Percentiles rank a stretch among this genome's conserved stretches.
Conservation (phyloP, 257 asterid species). For the Gentiana straminea region DNA sequence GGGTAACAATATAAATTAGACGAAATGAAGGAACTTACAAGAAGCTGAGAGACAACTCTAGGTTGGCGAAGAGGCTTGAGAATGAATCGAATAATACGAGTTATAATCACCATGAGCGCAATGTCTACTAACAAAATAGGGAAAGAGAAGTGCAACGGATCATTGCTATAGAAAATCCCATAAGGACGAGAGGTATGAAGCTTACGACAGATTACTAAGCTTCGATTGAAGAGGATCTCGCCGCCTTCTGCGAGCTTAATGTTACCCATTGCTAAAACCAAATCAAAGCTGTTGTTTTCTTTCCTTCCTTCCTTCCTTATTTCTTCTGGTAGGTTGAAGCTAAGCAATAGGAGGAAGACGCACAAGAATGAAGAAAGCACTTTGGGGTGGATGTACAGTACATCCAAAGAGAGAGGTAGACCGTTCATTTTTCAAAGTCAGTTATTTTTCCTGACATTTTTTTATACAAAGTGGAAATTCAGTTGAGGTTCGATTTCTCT, state of each 20-base stretch:
- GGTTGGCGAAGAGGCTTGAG: constrained; percentile 81
- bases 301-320: not conserved
- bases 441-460: constrained; percentile 6
- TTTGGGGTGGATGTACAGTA: constrained; percentile 3
- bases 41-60: constrained; percentile 44
- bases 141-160: constrained; percentile 46
- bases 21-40: constrained; percentile 37
- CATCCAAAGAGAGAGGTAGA: not conserved
- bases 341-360: not conserved
- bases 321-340: not conserved
- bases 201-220: constrained; percentile 23
- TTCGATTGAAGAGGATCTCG: not conserved
- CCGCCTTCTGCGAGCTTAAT: not conserved
- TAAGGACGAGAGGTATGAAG: constrained; percentile 19
- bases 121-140: constrained; percentile 43
- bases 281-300: not conserved
- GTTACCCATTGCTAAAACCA: not conserved
- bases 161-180: constrained; percentile 76
- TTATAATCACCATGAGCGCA: constrained; percentile 20
- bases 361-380: constrained; percentile 4
- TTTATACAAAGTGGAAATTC: too few species aligned
- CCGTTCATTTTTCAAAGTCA: constrained; percentile 15
- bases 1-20: too few species aligned
- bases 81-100: constrained; percentile 33
- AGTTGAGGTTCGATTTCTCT: too few species aligned